These are phyloP conservation scores for Colletotrichum nymphaeae DNA, from an alignment of 2,329 filamentous ascomycete genomes.

Conservation along the genomic window DNA sequence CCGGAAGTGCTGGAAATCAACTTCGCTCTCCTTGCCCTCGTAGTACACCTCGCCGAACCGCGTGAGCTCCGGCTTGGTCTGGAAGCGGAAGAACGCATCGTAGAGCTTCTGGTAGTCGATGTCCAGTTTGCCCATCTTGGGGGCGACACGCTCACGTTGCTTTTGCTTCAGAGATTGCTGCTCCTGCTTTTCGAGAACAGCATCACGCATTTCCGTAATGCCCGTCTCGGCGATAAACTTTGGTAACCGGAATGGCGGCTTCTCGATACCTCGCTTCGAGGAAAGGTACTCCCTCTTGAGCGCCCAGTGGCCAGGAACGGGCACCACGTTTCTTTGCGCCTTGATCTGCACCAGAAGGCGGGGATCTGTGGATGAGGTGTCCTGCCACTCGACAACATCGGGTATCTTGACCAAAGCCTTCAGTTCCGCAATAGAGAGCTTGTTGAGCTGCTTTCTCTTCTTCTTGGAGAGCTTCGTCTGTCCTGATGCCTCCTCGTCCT, in stretches of 20 bases:
- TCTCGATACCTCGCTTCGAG: constrained; percentile 96
- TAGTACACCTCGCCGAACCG: constrained; percentile 99
- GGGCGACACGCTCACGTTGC: constrained; percentile 91
- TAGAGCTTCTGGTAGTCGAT: constrained; percentile 99
- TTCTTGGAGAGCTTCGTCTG: constrained; percentile 89
- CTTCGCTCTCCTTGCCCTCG: constrained; percentile 98
- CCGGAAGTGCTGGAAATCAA: constrained; percentile 89
- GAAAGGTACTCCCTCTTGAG: constrained; percentile 97
- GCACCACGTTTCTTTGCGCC: constrained; percentile 92
- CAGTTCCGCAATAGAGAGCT: constrained; percentile 92
- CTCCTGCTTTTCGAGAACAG: constrained; percentile 94
- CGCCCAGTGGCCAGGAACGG: constrained; percentile 93
- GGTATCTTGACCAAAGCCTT: constrained; percentile 92
- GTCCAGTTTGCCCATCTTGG: constrained; percentile 96
- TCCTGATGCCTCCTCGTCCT: constrained; percentile 76
- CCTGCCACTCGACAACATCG: constrained; percentile 97
- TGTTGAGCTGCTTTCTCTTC: constrained; percentile 90
- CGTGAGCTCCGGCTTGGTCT: constrained; percentile 94
- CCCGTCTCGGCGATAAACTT: constrained; percentile 98
- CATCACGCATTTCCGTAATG: constrained; percentile 97
- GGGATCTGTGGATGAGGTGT: constrained; percentile 91
- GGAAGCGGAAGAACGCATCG: constrained; percentile 97
- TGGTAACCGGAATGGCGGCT: constrained; percentile 89
- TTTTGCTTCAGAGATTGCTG: constrained; percentile 94
- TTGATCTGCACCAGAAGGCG: constrained; percentile 93